phyloP scores from a whole-genome alignment of 2,329 filamentous ascomycete genomes.

The Nannizzia gypsea region DNA sequence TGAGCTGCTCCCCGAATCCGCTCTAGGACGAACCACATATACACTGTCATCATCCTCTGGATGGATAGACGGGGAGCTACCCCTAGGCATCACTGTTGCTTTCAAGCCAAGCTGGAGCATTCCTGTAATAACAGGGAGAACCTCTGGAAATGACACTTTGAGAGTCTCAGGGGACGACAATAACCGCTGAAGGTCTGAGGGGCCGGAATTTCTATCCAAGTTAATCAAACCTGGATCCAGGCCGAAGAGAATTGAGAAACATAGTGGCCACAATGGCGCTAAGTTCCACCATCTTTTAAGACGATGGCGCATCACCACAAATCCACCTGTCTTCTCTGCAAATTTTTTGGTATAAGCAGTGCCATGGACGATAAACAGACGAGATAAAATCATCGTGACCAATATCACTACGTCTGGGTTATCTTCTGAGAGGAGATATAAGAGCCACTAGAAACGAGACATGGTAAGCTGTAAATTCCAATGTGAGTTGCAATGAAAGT shows the following conservation, averaged over 20 bases:
- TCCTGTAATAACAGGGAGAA: conserved; percentile 64
- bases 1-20: background rate
- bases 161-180: conserved; percentile 50
- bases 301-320: conserved; percentile 69
- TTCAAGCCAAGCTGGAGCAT: conserved; percentile 83
- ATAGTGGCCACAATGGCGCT: conserved; percentile 72
- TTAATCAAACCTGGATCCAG: conserved; percentile 65
- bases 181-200: conserved; percentile 59
- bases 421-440: conserved; percentile 80
- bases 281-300: conserved; percentile 83
- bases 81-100: conserved; percentile 47
- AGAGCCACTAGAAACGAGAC: conserved; percentile 54
- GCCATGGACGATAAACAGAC: conserved; percentile 73
- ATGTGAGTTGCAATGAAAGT: conserved; percentile 10
- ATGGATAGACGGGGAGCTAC: conserved; percentile 19
- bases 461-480: conserved; percentile 20
- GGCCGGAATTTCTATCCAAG: conserved; percentile 60
- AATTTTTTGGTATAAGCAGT: conserved; percentile 76
- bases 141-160: conserved; percentile 62
- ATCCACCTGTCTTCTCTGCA: conserved; percentile 72
- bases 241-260: conserved; percentile 79
- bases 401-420: conserved; percentile 72
- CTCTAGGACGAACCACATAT: background rate
- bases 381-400: conserved; percentile 69
- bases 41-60: conserved; percentile 6